These are phyloP conservation scores for Sclerotinia subarctica DNA, from an alignment of 2,329 filamentous ascomycete species.

Conservation along the genomic window DNA sequence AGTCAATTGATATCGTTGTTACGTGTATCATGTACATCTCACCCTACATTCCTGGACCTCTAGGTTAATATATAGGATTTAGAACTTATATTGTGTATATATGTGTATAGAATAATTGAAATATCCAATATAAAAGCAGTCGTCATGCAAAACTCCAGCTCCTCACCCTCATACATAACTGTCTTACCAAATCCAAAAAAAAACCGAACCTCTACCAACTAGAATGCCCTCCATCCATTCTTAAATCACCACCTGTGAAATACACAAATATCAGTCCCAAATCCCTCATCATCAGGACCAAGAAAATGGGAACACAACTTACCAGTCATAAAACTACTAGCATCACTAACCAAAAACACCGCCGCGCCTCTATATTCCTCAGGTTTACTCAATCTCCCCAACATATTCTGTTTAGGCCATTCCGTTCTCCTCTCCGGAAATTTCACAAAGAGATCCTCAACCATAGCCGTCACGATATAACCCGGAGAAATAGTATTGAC, in stretches of 20 bases:
- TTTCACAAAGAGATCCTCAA: conserved; percentile 71
- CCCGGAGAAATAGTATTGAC: conserved; percentile 80
- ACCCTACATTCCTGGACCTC: no score
- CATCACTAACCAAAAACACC: conserved; percentile 64
- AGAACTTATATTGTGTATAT: no score
- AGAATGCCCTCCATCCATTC: conserved; percentile 1
- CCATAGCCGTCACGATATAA: conserved; percentile 81
- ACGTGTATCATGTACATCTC: no score
- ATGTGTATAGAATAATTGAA: no score
- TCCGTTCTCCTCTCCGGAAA: conserved; percentile 64
- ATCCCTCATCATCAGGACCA: neutral
- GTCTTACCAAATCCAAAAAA: neutral
- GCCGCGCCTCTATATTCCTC: conserved; percentile 70
- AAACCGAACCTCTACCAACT: neutral
- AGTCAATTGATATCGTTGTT: no score
- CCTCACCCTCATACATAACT: neutral
- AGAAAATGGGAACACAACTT: neutral
- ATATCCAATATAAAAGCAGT: no score
- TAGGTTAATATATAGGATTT: no score
- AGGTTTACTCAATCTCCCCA: conserved; percentile 64
- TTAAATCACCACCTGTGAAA: neutral
- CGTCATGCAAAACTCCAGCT: no score
- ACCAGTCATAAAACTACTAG: conserved; percentile 68
- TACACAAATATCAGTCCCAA: neutral
- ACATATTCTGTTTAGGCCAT: conserved; percentile 86